phyloP scores from a whole-genome alignment of 2,329 filamentous ascomycete genomes.

The Epicoccum nigrum region DNA sequence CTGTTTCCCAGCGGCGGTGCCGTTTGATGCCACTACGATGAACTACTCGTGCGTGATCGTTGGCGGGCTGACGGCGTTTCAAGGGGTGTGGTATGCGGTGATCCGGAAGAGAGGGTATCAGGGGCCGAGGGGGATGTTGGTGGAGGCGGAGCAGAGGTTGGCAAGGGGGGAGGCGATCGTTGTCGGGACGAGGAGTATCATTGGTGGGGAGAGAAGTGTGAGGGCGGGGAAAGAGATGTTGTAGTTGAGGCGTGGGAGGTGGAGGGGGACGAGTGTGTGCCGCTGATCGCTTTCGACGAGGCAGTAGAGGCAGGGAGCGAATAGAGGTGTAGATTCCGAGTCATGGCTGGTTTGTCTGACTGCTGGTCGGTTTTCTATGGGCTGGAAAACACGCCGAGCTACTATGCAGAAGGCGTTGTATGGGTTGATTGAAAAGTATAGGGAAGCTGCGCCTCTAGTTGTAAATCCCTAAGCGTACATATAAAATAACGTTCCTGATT shows the following conservation, averaged over 20 bases:
- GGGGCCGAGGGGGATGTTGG: constrained; percentile 42
- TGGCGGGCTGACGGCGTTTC: constrained; percentile 58
- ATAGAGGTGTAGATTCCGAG: too few species aligned
- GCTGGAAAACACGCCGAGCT: too few species aligned
- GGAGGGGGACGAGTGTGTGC: not conserved
- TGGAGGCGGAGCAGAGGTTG: constrained; percentile 27
- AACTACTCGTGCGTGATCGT: constrained; percentile 62
- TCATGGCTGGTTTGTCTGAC: too few species aligned
- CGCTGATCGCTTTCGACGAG: not conserved
- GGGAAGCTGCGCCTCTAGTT: too few species aligned
- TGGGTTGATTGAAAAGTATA: too few species aligned
- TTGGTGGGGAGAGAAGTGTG: not conserved
- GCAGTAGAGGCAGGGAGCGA: too few species aligned
- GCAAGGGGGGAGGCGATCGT: constrained; percentile 17
- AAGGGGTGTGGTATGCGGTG: constrained; percentile 52
- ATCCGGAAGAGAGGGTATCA: constrained; percentile 49
- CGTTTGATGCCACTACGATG: constrained; percentile 56
- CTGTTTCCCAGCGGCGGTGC: constrained; percentile 60
- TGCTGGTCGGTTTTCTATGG: too few species aligned
- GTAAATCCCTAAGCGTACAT: too few species aligned
- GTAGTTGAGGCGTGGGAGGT: not conserved
- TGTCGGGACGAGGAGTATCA: not conserved
- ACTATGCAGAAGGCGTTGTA: too few species aligned
- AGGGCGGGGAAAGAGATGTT: constrained; percentile 6
- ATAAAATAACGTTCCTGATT: too few species aligned